Evolutionary conservation across 2,329 filamentous ascomycete species (phyloP).

Genomic region (Herpotrichia juniperi): DNA sequence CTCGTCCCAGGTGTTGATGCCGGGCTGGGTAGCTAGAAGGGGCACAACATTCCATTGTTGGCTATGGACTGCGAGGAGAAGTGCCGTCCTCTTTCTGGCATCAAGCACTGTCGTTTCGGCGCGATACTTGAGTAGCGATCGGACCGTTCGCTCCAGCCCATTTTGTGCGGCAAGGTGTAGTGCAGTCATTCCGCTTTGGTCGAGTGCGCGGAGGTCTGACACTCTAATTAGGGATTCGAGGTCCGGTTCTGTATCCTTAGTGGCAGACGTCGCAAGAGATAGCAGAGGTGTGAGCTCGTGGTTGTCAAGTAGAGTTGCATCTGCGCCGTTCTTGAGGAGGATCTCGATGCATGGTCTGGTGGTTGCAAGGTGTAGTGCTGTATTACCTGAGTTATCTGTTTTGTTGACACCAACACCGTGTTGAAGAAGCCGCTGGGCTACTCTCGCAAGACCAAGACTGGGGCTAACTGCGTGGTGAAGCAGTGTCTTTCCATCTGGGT

Average conservation of each 20-base stretch:
- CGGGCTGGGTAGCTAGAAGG: slow-evolving; percentile 33
- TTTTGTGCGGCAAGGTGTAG: slow-evolving; percentile 38
- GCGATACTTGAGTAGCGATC: slow-evolving; percentile 26
- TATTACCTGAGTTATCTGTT: slow-evolving; percentile 30
- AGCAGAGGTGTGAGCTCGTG: slow-evolving; percentile 31
- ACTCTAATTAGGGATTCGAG: slow-evolving; percentile 29
- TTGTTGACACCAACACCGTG: slow-evolving; percentile 27
- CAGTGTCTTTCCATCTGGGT: slow-evolving; percentile 35
- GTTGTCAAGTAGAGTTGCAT: slow-evolving; percentile 21
- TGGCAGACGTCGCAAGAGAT: slow-evolving; percentile 13
- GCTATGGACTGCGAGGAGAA: slow-evolving; percentile 34
- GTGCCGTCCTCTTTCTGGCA: slow-evolving; percentile 30
- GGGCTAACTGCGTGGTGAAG: slow-evolving; percentile 33
- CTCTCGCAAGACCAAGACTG: slow-evolving; percentile 19
- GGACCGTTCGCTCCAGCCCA: slow-evolving; percentile 27
- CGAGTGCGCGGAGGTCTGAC: slow-evolving; percentile 25
- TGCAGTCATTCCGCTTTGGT: slow-evolving; percentile 23
- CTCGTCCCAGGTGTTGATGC: slow-evolving; percentile 39
- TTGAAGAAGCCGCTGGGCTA: slow-evolving; percentile 29
- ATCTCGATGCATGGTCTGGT: slow-evolving; percentile 29
- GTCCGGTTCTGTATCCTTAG: slow-evolving; percentile 27
- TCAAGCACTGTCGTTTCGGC: slow-evolving; percentile 30
- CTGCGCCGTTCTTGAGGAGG: slow-evolving; percentile 29
- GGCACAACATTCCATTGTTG: slow-evolving; percentile 37
- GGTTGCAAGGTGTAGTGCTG: slow-evolving; percentile 32